Conservation (phyloP, 192 early-diverging fungal genomes). For the Rhizophlyctis rosea region DNA sequence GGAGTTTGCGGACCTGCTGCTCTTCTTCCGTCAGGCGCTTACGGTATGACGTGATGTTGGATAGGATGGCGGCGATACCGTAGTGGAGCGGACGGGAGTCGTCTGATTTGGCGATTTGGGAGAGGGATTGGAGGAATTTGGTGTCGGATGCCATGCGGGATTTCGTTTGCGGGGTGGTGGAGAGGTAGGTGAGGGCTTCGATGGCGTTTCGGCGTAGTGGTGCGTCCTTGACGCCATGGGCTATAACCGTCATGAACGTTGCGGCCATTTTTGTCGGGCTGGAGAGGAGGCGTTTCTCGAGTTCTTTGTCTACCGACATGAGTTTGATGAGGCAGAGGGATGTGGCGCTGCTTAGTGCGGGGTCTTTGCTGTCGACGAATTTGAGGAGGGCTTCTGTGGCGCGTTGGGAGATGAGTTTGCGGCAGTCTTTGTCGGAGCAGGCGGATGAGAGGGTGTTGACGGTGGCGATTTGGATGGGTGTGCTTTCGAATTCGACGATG, state of each 20-base stretch:
- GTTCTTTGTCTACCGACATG: constrained; percentile 24
- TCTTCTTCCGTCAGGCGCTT: constrained; percentile 74
- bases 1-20: constrained; percentile 73
- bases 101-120: constrained; percentile 41
- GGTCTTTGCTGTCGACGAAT: constrained; percentile 4
- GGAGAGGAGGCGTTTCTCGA: constrained; percentile 10
- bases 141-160: constrained; percentile 62
- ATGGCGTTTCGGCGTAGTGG: constrained; percentile 53
- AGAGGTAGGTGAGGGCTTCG: constrained; percentile 82
- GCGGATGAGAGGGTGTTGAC: constrained; percentile 53
- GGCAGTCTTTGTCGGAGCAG: constrained; percentile 57
- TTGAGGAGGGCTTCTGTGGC: constrained; percentile 13
- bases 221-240: constrained; percentile 27
- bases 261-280: constrained; percentile 42
- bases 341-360: constrained; percentile 9
- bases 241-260: constrained; percentile 54
- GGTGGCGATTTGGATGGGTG: constrained; percentile 62
- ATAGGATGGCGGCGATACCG: constrained; percentile 69
- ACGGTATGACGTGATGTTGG: constrained; percentile 71
- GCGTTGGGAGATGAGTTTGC: constrained; percentile 50
- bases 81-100: constrained; percentile 65
- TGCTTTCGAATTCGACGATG: constrained; percentile 70
- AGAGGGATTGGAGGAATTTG: constrained; percentile 55
- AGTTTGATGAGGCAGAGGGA: constrained; percentile 40
- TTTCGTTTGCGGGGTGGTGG: constrained; percentile 65